Conservation (phyloP, 495 filamentous ascomycete species). For the Trichoderma virens region DNA sequence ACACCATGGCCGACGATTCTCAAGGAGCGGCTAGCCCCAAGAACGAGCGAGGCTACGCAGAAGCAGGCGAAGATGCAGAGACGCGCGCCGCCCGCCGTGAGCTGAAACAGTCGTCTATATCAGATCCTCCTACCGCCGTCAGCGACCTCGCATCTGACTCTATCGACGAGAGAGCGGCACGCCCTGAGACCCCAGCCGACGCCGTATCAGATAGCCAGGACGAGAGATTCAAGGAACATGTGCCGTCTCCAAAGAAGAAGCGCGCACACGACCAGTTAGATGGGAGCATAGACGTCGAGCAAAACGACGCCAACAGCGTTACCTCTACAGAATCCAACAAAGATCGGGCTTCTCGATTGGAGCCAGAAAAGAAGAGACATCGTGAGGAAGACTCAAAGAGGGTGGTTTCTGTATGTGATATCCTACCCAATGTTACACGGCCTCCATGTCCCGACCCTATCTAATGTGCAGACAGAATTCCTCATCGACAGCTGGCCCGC, state of each 20-base stretch:
- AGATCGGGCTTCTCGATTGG: constrained; percentile 35
- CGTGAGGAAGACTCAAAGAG: not conserved
- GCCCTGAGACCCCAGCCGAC: not conserved
- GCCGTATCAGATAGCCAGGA: not conserved
- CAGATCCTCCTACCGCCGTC: constrained; percentile 31
- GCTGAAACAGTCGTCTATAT: constrained; percentile 46
- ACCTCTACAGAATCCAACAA: constrained; percentile 26
- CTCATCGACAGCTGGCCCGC: not conserved
- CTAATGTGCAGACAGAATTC: not conserved
- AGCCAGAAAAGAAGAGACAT: constrained; percentile 48
- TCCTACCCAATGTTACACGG: not conserved
- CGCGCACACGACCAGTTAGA: constrained; percentile 46
- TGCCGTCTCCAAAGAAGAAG: constrained; percentile 52
- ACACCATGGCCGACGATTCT: not conserved
- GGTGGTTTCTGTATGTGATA: not conserved
- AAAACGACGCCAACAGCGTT: constrained; percentile 23
- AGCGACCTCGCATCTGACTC: constrained; percentile 6
- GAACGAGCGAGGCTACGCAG: constrained; percentile 16
- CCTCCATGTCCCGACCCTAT: not conserved
- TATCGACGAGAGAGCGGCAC: not conserved
- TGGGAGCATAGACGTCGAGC: constrained; percentile 24
- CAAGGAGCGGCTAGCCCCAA: not conserved
- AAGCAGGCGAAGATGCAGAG: constrained; percentile 42
- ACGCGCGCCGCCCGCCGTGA: constrained; percentile 48
- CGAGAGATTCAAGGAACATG: constrained; percentile 34